Base-by-base conservation (phyloP, 805 yeast genomes). In the Hanseniaspora hatyaiensis region DNA sequence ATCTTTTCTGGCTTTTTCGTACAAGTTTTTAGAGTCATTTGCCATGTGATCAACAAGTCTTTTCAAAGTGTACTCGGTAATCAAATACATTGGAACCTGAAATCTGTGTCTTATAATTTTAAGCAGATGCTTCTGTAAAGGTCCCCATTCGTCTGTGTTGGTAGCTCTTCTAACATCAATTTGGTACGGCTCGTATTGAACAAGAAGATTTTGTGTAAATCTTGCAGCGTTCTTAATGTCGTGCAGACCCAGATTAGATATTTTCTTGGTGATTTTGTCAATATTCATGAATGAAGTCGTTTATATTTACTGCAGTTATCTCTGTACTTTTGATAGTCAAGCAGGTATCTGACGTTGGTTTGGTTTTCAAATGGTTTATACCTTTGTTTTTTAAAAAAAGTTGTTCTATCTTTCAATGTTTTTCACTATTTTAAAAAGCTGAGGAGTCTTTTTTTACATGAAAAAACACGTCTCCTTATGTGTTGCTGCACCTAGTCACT, bases 71-170 rank as follows among this genome's bases (percentile, higher is more conserved):
- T 63, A 66, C 55, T 57, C 71, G 13, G 58, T 58, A 53, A 56
- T 59, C 52, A 56, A 51, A 41, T 55, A 65, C 52, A 54, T 51
- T 18, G 59, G 66, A 6, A 54, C 66, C 51, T 54, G 62, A 39
- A 53, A 58, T 49, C 58, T 52, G 46, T 57, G 56, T 45, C 59
- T 56, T 50, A 56, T 28, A 9, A 65, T 62, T 46, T 65, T 67
- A 31, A 59, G 59, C 52, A 69, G 55, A 51, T 72, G 72, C 34
- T 64, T 61, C 4, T 70, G 60, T 0, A 74, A 67, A 3, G 77
- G 77, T 1, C 77, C 77, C 77, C 77, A 72, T 5, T 70, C 55
- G 53, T 72, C 77, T 4, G 74, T 72, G 43, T 70, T 72, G 13
- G 75, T 71, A 6, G 74, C 68, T 47, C 68, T 67, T 43, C 74